These are phyloP conservation scores for Yarrowia yakushimensis DNA, from an alignment of 805 yeast genomes.

Conservation along the genomic window DNA sequence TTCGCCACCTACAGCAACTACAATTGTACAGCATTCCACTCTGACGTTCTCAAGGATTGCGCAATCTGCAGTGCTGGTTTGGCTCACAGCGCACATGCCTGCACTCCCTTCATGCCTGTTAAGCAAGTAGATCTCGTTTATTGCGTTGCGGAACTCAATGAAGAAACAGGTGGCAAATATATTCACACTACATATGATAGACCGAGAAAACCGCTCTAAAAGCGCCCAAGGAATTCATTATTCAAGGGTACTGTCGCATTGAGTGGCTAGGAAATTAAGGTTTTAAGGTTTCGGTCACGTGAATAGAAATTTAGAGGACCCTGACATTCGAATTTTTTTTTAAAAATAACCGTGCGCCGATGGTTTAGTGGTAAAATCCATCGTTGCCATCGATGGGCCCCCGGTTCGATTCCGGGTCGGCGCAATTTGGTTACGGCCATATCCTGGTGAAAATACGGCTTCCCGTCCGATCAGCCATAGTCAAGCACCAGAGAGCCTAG, in stretches of 20 bases:
- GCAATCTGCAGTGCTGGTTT: background rate
- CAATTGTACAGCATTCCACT: background rate
- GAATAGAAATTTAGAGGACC: no score
- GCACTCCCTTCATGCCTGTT: background rate
- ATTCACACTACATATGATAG: no score
- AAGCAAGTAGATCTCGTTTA: background rate
- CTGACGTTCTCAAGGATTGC: background rate
- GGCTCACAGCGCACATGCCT: background rate
- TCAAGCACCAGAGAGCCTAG: constrained; percentile 25
- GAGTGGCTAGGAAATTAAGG: background rate
- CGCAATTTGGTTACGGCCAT: constrained; percentile 24
- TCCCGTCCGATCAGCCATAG: constrained; percentile 26
- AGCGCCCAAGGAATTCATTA: no score
- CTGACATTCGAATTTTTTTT: background rate
- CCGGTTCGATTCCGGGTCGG: constrained; percentile 25
- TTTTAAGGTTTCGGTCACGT: background rate
- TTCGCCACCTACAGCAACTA: background rate
- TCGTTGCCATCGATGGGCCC: constrained; percentile 25
- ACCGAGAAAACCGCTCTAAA: no score
- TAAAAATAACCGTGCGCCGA: background rate
- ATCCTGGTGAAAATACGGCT: constrained; percentile 26
- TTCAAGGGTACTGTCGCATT: no score
- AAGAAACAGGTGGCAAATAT: background rate
- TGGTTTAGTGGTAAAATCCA: constrained; percentile 24
- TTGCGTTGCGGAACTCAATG: background rate